phyloP scores from a whole-genome alignment of 1,139 yeast genomes.

The Suhomyces bolitotheri region DNA sequence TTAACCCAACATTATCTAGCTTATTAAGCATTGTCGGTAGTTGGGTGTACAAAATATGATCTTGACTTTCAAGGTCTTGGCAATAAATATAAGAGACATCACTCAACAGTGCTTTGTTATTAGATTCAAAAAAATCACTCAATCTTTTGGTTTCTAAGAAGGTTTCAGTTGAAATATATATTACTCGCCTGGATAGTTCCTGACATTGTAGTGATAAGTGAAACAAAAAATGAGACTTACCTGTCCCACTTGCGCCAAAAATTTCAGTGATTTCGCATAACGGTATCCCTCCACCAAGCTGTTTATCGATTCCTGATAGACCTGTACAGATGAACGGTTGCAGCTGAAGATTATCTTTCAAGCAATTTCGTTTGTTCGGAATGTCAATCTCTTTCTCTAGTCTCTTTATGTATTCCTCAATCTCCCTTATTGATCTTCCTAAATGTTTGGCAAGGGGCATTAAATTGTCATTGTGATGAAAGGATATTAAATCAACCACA shows the following conservation, averaged over 20 bases:
- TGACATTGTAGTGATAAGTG: conserved; percentile 65
- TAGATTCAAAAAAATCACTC: conserved; percentile 26
- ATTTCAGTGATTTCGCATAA: conserved; percentile 72
- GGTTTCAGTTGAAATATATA: conserved; percentile 78
- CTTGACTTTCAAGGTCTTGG: conserved; percentile 69
- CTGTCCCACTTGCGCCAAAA: conserved; percentile 82
- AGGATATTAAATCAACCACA: conserved; percentile 24
- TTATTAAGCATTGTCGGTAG: conserved; percentile 56
- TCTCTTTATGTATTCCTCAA: conserved; percentile 34
- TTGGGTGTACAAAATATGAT: conserved; percentile 71
- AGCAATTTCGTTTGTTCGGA: conserved; percentile 3
- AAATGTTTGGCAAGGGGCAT: conserved; percentile 39
- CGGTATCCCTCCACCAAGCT: conserved; percentile 69
- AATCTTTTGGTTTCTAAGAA: conserved; percentile 66
- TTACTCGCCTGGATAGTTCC: conserved; percentile 38
- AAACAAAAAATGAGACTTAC: conserved; percentile 75
- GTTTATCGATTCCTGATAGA: conserved; percentile 52
- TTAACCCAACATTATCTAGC: conserved; percentile 46
- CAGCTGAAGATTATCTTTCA: not conserved
- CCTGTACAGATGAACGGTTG: conserved; percentile 57
- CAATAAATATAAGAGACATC: conserved; percentile 64
- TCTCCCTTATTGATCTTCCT: conserved; percentile 50
- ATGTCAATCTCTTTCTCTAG: conserved; percentile 12
- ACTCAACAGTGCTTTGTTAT: conserved; percentile 36
- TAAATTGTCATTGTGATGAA: conserved; percentile 18